These are phyloP conservation scores for Cornus controversa DNA, from an alignment of 148 eudicot species.

Conservation along the genomic window DNA sequence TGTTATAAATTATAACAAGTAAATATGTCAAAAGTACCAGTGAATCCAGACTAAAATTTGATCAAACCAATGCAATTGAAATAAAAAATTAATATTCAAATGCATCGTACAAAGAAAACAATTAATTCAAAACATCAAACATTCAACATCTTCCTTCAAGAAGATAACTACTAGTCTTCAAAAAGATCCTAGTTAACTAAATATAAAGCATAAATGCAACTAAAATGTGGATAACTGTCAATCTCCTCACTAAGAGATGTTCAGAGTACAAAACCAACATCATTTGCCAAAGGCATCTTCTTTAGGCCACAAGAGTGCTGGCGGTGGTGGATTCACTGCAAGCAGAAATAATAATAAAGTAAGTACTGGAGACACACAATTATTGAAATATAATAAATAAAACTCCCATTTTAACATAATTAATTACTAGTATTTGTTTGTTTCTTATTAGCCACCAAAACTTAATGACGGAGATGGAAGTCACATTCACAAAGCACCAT, in stretches of 20 bases:
- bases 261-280: neutral
- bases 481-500: too few relatives aligned
- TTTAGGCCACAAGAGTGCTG: conserved; percentile 25
- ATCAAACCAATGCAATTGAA: neutral
- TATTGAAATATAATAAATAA: too few relatives aligned
- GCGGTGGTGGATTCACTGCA: conserved; percentile 29
- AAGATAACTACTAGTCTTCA: too few relatives aligned
- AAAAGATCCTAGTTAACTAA: neutral
- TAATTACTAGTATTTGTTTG: too few relatives aligned
- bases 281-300: neutral
- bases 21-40: too few relatives aligned
- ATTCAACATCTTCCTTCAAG: too few relatives aligned
- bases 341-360: neutral
- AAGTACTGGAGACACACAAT: neutral
- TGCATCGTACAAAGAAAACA: neutral
- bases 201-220: neutral
- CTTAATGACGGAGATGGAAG: neutral
- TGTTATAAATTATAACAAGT: too few relatives aligned
- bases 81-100: too few relatives aligned
- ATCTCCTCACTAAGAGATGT: neutral
- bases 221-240: neutral
- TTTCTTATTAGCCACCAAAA: neutral
- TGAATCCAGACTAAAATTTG: too few relatives aligned
- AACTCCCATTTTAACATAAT: neutral
- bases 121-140: neutral